A percentile compares a stretch with the other conserved stretches of the same genome.
These are phyloP conservation scores for Neoarthrinium moseri DNA, from an alignment of 2,329 filamentous ascomycete genomes.

Conservation along the genomic window DNA sequence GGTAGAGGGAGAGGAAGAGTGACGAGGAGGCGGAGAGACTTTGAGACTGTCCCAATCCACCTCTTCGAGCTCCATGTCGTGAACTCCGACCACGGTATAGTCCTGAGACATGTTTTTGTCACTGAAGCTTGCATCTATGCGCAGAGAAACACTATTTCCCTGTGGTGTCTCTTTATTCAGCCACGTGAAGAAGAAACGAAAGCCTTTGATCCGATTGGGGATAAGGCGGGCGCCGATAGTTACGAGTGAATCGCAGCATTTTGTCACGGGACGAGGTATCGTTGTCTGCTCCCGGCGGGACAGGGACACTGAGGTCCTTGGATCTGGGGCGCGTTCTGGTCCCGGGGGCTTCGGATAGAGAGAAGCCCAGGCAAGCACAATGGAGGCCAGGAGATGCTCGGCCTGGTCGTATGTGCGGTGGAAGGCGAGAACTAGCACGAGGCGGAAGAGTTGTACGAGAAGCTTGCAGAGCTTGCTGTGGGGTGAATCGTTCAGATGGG, in stretches of 20 bases:
- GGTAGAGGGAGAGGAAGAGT: not conserved
- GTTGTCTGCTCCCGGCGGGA: not conserved
- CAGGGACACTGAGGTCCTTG: too few species aligned
- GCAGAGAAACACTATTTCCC: constrained; percentile 7
- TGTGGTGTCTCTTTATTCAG: constrained; percentile 4
- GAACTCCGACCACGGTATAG: too few species aligned
- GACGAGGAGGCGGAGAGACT: not conserved
- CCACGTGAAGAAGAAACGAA: constrained; percentile 9
- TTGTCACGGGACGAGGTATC: not conserved
- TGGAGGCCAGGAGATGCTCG: too few species aligned
- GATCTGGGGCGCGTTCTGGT: too few species aligned
- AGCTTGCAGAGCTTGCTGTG: too few species aligned
- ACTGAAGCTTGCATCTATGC: constrained; percentile 4
- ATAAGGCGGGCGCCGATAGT: not conserved
- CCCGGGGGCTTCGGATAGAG: too few species aligned
- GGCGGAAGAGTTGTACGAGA: too few species aligned
- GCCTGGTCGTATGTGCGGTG: too few species aligned
- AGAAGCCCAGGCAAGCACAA: too few species aligned
- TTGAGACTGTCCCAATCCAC: constrained; percentile 1
- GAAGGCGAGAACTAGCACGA: too few species aligned
- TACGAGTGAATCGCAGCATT: not conserved
- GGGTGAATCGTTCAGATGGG: too few species aligned
- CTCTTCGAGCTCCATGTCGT: not conserved
- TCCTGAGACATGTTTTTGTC: not conserved
- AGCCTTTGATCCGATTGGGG: not conserved